Evolutionary conservation across 83 land plant species (phyloP).

Genomic region (Diphasiastrum complanatum): DNA sequence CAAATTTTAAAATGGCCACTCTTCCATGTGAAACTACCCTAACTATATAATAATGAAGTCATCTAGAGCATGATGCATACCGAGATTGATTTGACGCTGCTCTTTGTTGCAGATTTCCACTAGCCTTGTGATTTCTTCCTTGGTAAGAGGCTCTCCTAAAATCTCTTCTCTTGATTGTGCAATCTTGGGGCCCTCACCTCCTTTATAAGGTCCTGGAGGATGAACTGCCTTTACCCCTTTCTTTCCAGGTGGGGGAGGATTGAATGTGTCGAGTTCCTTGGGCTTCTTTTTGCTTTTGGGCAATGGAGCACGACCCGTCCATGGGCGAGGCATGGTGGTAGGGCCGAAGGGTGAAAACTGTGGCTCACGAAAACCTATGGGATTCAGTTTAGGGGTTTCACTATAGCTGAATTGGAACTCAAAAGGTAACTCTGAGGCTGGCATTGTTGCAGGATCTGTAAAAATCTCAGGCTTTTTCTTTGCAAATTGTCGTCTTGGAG

Average conservation of each 20-base stretch:
- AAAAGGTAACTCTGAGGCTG: slow-evolving; percentile 3
- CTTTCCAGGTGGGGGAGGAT: slow-evolving; percentile 4
- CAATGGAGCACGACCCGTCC: slow-evolving; percentile 9
- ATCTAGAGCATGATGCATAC: no score
- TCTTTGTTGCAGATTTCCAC: slow-evolving; percentile 5
- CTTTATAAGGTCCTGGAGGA: slow-evolving; percentile 4
- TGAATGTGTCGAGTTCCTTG: slow-evolving; percentile 3
- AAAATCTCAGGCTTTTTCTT: neutral
- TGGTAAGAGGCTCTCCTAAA: slow-evolving; percentile 12
- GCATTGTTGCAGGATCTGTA: neutral
- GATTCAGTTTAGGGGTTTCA: neutral
- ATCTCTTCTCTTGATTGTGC: slow-evolving; percentile 4
- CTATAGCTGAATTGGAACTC: slow-evolving; percentile 2
- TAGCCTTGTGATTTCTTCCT: slow-evolving; percentile 1
- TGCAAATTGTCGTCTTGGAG: neutral
- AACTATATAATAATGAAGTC: no score
- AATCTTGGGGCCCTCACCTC: slow-evolving; percentile 4
- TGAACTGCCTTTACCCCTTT: slow-evolving; percentile 13
- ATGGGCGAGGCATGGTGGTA: neutral
- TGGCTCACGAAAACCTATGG: neutral
- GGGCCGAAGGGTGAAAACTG: slow-evolving; percentile 15
- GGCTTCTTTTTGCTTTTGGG: neutral
- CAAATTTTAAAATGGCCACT: no score
- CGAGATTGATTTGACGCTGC: slow-evolving; percentile 8
- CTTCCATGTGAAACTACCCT: no score